Base-by-base conservation (phyloP, 768 basidiomycete species). In the Ramaria sp. region DNA sequence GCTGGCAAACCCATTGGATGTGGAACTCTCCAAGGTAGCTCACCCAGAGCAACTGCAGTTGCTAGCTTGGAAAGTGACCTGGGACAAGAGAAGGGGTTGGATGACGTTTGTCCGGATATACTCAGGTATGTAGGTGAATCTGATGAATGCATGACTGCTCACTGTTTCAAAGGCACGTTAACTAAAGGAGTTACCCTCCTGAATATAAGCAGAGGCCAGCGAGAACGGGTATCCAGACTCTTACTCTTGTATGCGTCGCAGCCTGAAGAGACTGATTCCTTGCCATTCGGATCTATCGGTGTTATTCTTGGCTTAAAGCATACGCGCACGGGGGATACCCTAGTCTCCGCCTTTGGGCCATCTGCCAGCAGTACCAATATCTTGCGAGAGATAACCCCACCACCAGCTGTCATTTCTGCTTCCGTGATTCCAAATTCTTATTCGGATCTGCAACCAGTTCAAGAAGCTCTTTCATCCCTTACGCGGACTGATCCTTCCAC, bases 21-120 rank as follows among this genome's bases (percentile, higher is more conserved):
- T 86, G 9, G 64, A 67, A 27, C 72, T 74, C 41, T n/a, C 16
- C 18, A 61, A 60, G 13, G 77, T 78, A 58, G 63, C 62, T 16
- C 60, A 66, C 22, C 77, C 77, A 52, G 63, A 74, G 0, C 78
- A 81, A 1, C 62, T 86, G 22, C 79, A 77, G 34, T 65, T 83
- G 58, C 71, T 93, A 25, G 90, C 86, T 2, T 93, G 91, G 90
- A 93, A 93, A 64, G 90, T 93, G 20, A 74, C 72, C 28, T 91
- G 88, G 89, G 88, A 93, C 62, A 81, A 81, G 56, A 78, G 70
- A 55, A 77, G 76, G 60, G 90, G 90, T 22, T 93, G 90, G 90
- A 90, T 93, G 88, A 92, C 90, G 1, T 93, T 90, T 64, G 83
- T 93, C 37, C 75, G 90, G 24, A 78, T 93, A 18, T 93, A 93